These are phyloP conservation scores for Lipomyces oligophaga DNA, from an alignment of 805 yeast species.

Conservation along the genomic window DNA sequence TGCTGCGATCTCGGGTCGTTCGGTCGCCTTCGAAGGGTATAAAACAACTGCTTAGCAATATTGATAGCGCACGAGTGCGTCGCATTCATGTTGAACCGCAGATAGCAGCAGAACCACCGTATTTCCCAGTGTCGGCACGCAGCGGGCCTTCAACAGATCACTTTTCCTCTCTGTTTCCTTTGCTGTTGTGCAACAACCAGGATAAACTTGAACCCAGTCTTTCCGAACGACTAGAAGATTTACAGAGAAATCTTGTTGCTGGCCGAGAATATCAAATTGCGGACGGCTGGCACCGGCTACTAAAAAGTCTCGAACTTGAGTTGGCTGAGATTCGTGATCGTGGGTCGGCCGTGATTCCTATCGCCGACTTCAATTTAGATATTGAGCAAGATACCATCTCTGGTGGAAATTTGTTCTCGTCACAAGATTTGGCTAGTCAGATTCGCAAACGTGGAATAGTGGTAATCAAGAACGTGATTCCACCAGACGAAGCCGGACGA, in stretches of 20 bases:
- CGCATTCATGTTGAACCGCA: too few relatives aligned
- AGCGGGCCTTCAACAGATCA: too few relatives aligned
- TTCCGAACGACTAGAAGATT: slow-evolving; percentile 8
- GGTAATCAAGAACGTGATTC: slow-evolving; percentile 38
- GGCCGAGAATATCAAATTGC: slow-evolving; percentile 7
- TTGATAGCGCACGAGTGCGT: too few relatives aligned
- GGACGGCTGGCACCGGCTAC: slow-evolving; percentile 12
- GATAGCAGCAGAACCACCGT: too few relatives aligned
- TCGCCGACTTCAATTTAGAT: slow-evolving; percentile 6
- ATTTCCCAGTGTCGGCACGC: too few relatives aligned
- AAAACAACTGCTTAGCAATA: too few relatives aligned
- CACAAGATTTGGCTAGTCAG: slow-evolving; percentile 1
- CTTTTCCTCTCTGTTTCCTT: too few relatives aligned
- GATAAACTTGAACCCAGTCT: too few relatives aligned
- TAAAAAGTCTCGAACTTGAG: slow-evolving; percentile 2
- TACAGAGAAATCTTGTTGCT: slow-evolving; percentile 3
- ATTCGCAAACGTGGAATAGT: slow-evolving; percentile 34
- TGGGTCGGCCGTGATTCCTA: slow-evolving; percentile 9
- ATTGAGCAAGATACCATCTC: slow-evolving; percentile 5
- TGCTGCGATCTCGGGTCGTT: too few relatives aligned
- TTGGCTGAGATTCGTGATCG: slow-evolving; percentile 1
- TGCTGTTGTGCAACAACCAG: too few relatives aligned
- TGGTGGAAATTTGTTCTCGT: not conserved
- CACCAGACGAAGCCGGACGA: slow-evolving; percentile 31
- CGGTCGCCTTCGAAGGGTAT: too few relatives aligned